Conservation (phyloP, 352 stramenopile genomes). For the Phytophthora hibernalis region DNA sequence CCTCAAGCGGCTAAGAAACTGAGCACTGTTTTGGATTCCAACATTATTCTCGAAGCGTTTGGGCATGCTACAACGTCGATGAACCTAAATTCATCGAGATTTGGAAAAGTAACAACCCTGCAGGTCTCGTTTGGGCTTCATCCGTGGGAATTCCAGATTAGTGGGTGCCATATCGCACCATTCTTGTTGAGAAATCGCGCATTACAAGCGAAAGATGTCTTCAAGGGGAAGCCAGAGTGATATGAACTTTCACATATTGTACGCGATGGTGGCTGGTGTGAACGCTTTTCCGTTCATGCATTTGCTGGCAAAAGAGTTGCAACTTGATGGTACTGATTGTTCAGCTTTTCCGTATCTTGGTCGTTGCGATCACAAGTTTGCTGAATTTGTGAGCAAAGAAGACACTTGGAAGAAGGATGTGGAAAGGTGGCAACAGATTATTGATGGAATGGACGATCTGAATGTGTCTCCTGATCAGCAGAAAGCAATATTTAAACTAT, state of each 20-base stretch:
- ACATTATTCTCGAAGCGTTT: constrained; percentile 83
- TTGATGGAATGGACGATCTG: constrained; percentile 56
- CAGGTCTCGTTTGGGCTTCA: constrained; percentile 54
- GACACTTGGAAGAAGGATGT: constrained; percentile 65
- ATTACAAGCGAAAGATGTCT: constrained; percentile 45
- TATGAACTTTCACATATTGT: constrained; percentile 82
- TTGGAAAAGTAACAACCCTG: constrained; percentile 70
- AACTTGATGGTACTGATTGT: constrained; percentile 43
- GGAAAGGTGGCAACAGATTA: constrained; percentile 70
- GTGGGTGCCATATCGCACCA: constrained; percentile 58
- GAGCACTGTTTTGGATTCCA: constrained; percentile 67
- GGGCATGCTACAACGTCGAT: constrained; percentile 67
- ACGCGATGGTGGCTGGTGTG: constrained; percentile 66
- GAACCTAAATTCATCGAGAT: constrained; percentile 81
- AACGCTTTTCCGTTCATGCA: constrained; percentile 50
- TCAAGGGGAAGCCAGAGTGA: constrained; percentile 16
- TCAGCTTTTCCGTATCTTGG: constrained; percentile 64
- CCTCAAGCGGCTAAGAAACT: constrained; percentile 66
- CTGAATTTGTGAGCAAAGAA: constrained; percentile 33
- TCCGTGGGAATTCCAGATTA: constrained; percentile 61
- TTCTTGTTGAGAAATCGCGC: constrained; percentile 78
- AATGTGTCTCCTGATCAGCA: constrained; percentile 47
- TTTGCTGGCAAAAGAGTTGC: constrained; percentile 47
- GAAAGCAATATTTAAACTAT: constrained; percentile 60
- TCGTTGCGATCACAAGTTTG: constrained; percentile 41